Conservation (phyloP, 2,329 filamentous ascomycete genomes). For the Nannizziopsis barbatae region DNA sequence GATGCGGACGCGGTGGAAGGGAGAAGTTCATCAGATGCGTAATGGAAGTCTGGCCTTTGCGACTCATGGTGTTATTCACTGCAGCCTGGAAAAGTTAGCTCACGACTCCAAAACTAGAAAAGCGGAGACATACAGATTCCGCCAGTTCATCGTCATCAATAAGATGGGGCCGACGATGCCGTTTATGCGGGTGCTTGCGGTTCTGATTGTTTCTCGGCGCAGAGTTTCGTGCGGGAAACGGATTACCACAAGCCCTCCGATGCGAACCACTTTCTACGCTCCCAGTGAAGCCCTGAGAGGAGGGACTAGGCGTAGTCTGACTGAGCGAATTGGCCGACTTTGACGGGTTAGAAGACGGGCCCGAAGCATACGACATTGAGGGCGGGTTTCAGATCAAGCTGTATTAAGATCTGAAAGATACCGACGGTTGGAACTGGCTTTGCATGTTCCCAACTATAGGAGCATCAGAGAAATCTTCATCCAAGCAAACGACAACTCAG, state of each 20-base stretch:
- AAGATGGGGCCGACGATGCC: conserved; percentile 60
- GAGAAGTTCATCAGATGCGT: conserved; percentile 93
- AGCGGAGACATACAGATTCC: conserved; percentile 51
- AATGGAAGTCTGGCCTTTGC: conserved; percentile 91
- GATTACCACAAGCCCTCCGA: conserved; percentile 21
- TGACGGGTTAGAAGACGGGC: conserved; percentile 27
- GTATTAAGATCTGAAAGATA: neutral
- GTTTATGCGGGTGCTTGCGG: conserved; percentile 71
- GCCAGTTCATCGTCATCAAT: conserved; percentile 80
- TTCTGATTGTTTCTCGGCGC: conserved; percentile 59
- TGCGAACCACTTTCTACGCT: conserved; percentile 28
- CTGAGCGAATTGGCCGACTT: conserved; percentile 32
- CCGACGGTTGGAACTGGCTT: neutral
- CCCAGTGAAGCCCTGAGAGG: conserved; percentile 25
- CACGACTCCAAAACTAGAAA: conserved; percentile 7
- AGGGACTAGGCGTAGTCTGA: conserved; percentile 24
- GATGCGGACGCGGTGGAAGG: conserved; percentile 59
- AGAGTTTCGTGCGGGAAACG: conserved; percentile 12
- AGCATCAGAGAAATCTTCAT: neutral
- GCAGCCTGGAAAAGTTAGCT: conserved; percentile 37
- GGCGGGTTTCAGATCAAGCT: conserved; percentile 8
- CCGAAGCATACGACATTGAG: conserved; percentile 35
- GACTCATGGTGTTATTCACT: conserved; percentile 54
- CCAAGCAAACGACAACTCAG: neutral
- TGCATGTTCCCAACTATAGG: neutral